Conservation (phyloP, 2,329 filamentous ascomycete species). For the Claviceps africana region DNA sequence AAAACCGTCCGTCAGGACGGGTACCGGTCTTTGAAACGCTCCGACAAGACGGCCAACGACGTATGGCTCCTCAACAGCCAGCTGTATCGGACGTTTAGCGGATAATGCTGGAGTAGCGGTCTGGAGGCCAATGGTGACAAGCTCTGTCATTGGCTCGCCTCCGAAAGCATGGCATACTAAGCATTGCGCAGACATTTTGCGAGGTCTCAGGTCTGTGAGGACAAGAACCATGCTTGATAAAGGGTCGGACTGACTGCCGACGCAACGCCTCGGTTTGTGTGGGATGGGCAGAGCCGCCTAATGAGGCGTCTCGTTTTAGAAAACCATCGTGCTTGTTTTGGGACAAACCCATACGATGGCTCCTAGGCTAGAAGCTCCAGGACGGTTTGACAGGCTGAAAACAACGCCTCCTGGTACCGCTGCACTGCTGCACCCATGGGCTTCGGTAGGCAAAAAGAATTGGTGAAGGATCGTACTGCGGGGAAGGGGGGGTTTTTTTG, state of each 20-base stretch:
- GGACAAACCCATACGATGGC: neutral
- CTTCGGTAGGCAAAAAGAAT: neutral
- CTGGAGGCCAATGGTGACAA: neutral
- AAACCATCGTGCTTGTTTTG: neutral
- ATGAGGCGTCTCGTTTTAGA: neutral
- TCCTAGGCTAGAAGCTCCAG: neutral
- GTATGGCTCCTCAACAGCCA: neutral
- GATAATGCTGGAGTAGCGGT: no score
- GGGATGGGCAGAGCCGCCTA: neutral
- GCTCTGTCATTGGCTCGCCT: neutral
- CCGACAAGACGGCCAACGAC: neutral
- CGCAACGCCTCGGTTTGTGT: neutral
- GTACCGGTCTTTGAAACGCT: neutral
- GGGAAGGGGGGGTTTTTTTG: neutral
- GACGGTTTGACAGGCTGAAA: neutral
- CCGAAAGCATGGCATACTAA: neutral
- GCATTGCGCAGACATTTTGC: neutral
- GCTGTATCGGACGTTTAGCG: neutral
- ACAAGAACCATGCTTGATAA: neutral
- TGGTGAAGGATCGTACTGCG: neutral
- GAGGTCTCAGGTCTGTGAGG: neutral
- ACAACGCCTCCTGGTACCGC: no score
- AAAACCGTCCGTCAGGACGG: neutral
- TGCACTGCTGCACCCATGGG: neutral
- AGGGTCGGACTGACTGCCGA: neutral